Percentiles rank a stretch among this genome's conserved stretches.
Evolutionary conservation across 257 asterid genomes (phyloP).

Genomic region (Avicennia marina): DNA sequence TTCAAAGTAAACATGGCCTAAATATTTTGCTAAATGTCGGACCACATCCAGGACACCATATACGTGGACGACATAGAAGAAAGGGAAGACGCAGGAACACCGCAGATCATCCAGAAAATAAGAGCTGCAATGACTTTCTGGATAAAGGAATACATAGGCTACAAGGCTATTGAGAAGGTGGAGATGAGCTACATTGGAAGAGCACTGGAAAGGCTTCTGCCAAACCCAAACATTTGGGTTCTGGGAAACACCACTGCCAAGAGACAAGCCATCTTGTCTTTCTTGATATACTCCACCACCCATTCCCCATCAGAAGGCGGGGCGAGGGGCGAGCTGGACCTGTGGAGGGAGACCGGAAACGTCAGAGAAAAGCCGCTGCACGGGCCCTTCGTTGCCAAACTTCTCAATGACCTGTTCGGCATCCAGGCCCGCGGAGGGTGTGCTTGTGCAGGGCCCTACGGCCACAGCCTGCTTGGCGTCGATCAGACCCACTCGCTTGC

Average conservation of each 20-base stretch:
- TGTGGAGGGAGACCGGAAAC: slow-evolving; percentile 28
- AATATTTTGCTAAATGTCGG: no score
- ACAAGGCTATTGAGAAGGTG: slow-evolving; percentile 23
- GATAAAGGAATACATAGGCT: slow-evolving; percentile 56
- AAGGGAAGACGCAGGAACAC: slow-evolving; percentile 82
- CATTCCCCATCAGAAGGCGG: slow-evolving; percentile 1
- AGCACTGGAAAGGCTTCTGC: slow-evolving; percentile 41
- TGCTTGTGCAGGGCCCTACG: slow-evolving; percentile 78
- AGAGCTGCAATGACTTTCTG: slow-evolving; percentile 65
- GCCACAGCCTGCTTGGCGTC: slow-evolving; percentile 46
- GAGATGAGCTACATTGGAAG: slow-evolving; percentile 35
- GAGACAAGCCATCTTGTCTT: slow-evolving; percentile 58
- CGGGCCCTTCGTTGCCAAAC: slow-evolving; percentile 67
- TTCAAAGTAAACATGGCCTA: no score
- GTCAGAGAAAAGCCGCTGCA: slow-evolving; percentile 43
- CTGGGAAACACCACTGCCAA: slow-evolving; percentile 44
- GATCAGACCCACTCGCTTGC: slow-evolving; percentile 34
- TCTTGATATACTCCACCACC: slow-evolving; percentile 39
- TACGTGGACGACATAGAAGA: slow-evolving; percentile 52
- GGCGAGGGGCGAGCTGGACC: slow-evolving; percentile 1
- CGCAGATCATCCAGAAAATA: slow-evolving; percentile 53
- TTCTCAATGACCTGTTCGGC: slow-evolving; percentile 66
- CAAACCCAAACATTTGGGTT: slow-evolving; percentile 32
- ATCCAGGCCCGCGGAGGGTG: slow-evolving; percentile 84
- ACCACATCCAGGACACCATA: slow-evolving; percentile 69